A percentile compares a stretch with the other conserved stretches of the same genome.
These are phyloP conservation scores for Barnettozyma sp. DNA, from an alignment of 805 yeast species.

Conservation along the genomic window DNA sequence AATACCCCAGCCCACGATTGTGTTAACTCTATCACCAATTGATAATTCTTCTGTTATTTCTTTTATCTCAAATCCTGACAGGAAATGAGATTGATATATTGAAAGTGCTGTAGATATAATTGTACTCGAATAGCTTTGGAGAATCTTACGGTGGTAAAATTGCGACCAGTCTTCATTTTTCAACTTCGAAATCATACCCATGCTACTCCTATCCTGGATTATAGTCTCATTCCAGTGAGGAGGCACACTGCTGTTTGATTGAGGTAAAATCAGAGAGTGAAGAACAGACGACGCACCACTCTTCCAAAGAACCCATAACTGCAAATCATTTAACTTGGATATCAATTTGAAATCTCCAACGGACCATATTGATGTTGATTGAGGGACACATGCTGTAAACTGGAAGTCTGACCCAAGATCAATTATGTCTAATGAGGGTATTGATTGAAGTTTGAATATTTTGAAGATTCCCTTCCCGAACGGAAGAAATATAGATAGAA, in stretches of 20 bases:
- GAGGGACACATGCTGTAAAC: slow-evolving; percentile 27
- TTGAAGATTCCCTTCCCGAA: slow-evolving; percentile 38
- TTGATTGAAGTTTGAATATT: slow-evolving; percentile 27
- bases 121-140: slow-evolving; percentile 43
- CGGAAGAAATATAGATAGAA: slow-evolving; percentile 35
- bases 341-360: slow-evolving; percentile 38
- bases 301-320: slow-evolving; percentile 50
- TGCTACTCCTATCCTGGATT: slow-evolving; percentile 4
- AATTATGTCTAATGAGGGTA: slow-evolving; percentile 19
- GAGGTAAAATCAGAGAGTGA: slow-evolving; percentile 32
- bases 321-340: slow-evolving; percentile 16
- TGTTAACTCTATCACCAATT: slow-evolving; percentile 29
- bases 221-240: slow-evolving; percentile 21
- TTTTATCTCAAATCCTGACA: slow-evolving; percentile 20
- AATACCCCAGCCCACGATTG: slow-evolving; percentile 28
- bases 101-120: slow-evolving; percentile 47
- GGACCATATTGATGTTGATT: slow-evolving; percentile 37
- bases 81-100: slow-evolving; percentile 41
- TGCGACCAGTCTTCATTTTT: slow-evolving; percentile 30
- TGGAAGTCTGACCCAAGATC: slow-evolving; percentile 26
- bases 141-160: slow-evolving; percentile 38
- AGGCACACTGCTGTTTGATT: slow-evolving; percentile 21
- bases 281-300: slow-evolving; percentile 49
- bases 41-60: slow-evolving; percentile 24
- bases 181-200: slow-evolving; percentile 16